phyloP scores from a whole-genome alignment of 768 basidiomycete genomes.

The Auriscalpium orientale region DNA sequence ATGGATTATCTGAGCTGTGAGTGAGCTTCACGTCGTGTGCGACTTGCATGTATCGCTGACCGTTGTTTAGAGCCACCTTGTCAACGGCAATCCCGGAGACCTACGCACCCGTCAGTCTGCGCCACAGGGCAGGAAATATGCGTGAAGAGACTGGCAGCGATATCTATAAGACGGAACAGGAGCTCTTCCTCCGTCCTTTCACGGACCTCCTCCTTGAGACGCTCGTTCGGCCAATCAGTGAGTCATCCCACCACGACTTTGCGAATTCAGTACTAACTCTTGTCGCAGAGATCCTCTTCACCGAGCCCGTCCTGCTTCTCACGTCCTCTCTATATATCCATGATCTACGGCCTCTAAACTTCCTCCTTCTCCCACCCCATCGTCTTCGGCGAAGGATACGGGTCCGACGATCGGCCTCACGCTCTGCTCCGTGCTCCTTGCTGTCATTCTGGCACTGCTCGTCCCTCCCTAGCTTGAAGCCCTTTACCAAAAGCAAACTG shows the following conservation, averaged over 20 bases:
- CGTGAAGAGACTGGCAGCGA: constrained; percentile 28
- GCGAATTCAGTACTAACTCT: neutral
- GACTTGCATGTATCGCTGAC: neutral
- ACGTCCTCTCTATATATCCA: constrained; percentile 37
- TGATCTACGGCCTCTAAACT: constrained; percentile 34
- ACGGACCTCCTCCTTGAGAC: constrained; percentile 31
- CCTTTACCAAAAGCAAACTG: constrained; percentile 24
- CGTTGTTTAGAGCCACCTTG: constrained; percentile 4
- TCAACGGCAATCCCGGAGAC: constrained; percentile 36
- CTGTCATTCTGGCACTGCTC: constrained; percentile 26
- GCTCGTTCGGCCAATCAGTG: constrained; percentile 33
- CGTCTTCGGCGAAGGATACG: constrained; percentile 29
- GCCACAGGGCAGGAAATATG: constrained; percentile 26
- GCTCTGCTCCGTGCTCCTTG: constrained; percentile 34
- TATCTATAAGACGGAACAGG: constrained; percentile 34
- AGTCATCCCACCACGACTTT: neutral
- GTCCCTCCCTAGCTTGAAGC: constrained; percentile 28
- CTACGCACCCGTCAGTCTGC: constrained; percentile 36
- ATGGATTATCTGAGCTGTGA: constrained; percentile 26
- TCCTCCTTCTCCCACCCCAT: constrained; percentile 29
- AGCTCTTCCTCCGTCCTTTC: constrained; percentile 31
- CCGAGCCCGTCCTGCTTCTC: constrained; percentile 38
- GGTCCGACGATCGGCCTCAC: constrained; percentile 31
- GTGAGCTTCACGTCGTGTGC: neutral
- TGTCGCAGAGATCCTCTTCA: constrained; percentile 29